Conservation (phyloP, 129 eudicot genomes). For the carrot (Daucus carota) region DNA sequence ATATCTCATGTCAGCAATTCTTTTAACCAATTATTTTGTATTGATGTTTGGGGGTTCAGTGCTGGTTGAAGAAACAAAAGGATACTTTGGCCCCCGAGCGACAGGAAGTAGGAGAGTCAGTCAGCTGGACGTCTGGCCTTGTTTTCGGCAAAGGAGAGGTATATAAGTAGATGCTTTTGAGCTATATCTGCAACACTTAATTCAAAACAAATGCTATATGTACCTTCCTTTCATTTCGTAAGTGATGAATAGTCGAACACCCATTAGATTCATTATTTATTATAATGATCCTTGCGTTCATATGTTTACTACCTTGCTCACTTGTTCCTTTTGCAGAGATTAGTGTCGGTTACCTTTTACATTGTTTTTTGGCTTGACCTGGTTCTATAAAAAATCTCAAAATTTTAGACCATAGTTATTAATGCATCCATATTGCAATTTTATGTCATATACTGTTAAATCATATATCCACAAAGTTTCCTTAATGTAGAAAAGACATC, state of each 20-base stretch:
- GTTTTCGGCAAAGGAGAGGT: conserved; percentile 77
- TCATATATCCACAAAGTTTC: neutral
- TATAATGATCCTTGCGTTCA: neutral
- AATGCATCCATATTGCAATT: neutral
- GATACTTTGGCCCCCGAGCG: conserved; percentile 71
- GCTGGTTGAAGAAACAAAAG: conserved; percentile 93
- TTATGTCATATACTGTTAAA: neutral
- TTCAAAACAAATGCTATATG: neutral
- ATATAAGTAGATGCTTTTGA: conserved; percentile 6
- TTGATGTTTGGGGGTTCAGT: conserved; percentile 30
- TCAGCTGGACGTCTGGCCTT: conserved; percentile 91
- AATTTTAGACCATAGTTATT: neutral
- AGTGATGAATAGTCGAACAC: neutral
- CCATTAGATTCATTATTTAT: neutral
- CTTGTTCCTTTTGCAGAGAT: neutral
- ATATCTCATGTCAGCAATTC: conserved; percentile 1
- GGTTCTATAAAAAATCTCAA: neutral
- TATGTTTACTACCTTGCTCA: neutral
- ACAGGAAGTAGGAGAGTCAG: conserved; percentile 43
- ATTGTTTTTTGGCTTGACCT: neutral
- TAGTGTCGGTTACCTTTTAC: neutral
- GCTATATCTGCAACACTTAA: neutral
- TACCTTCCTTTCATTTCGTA: neutral
- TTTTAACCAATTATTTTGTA: neutral
- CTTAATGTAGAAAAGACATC: neutral